Conservation (phyloP, 768 basidiomycete genomes). For the Suillus paluster region DNA sequence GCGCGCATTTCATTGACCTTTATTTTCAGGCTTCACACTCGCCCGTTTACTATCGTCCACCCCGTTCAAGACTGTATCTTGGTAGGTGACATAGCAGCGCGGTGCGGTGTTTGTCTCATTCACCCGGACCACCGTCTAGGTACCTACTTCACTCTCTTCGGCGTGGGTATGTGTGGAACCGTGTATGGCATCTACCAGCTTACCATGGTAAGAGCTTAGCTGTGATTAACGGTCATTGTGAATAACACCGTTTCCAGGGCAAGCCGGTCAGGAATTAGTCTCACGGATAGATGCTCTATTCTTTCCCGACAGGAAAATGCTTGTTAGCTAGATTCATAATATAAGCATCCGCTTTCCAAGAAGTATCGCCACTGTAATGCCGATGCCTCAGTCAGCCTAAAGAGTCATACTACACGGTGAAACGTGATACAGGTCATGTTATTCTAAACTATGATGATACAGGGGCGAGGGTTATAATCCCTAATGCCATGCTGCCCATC, state of each 20-base stretch:
- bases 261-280: slow-evolving; percentile 27
- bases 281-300: not conserved
- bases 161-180: slow-evolving; percentile 57
- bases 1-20: slow-evolving; percentile 14
- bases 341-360: slow-evolving; percentile 14
- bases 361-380: slow-evolving; percentile 10
- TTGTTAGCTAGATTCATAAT: not conserved
- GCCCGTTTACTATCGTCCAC: slow-evolving; percentile 62
- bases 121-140: slow-evolving; percentile 39
- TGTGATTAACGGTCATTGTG: not conserved
- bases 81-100: slow-evolving; percentile 44
- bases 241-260: slow-evolving; percentile 19
- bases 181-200: slow-evolving; percentile 54
- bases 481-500: slow-evolving; percentile 86
- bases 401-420: not conserved
- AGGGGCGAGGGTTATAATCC: not conserved
- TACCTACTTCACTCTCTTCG: slow-evolving; percentile 56
- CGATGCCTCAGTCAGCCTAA: slow-evolving; percentile 6
- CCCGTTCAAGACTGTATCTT: slow-evolving; percentile 66
- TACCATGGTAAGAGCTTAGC: slow-evolving; percentile 41
- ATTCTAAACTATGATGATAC: not conserved
- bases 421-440: not conserved
- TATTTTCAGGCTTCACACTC: slow-evolving; percentile 41
- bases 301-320: not conserved
- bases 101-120: slow-evolving; percentile 8